Percentiles rank a stretch among this genome's conserved stretches.
Evolutionary conservation across 2,329 filamentous ascomycete species (phyloP).

Genomic region (Calonectria henricotiae): DNA sequence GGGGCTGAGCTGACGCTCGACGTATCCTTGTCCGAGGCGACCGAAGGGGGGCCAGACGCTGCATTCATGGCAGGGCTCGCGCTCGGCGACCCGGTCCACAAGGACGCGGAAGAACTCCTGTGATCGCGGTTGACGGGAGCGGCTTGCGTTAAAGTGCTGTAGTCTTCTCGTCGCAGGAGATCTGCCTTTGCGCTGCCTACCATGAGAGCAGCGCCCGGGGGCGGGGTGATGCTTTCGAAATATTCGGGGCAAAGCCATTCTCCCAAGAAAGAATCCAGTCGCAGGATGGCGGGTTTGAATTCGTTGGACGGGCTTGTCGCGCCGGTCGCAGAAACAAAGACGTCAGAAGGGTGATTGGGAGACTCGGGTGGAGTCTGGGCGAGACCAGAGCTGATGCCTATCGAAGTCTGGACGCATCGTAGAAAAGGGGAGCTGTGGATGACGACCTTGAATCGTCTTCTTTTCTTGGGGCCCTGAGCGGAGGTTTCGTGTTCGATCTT

Average conservation of each 20-base stretch:
- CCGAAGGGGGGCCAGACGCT: slow-evolving; percentile 41
- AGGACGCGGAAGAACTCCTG: slow-evolving; percentile 50
- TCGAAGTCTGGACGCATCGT: slow-evolving; percentile 92
- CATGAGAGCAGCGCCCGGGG: slow-evolving; percentile 90
- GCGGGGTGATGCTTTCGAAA: slow-evolving; percentile 92
- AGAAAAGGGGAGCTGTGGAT: slow-evolving; percentile 96
- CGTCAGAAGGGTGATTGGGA: slow-evolving; percentile 55
- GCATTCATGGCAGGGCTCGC: slow-evolving; percentile 49
- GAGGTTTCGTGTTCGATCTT: slow-evolving; percentile 63
- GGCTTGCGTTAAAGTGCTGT: slow-evolving; percentile 63
- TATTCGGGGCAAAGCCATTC: slow-evolving; percentile 97
- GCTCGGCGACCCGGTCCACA: slow-evolving; percentile 57
- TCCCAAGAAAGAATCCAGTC: slow-evolving; percentile 92
- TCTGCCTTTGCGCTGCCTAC: slow-evolving; percentile 91
- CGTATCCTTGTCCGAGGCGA: slow-evolving; percentile 50
- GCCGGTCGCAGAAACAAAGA: slow-evolving; percentile 56
- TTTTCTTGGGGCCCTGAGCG: slow-evolving; percentile 56
- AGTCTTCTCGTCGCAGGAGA: slow-evolving; percentile 83
- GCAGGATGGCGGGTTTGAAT: slow-evolving; percentile 76
- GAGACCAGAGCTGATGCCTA: slow-evolving; percentile 89
- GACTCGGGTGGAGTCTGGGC: slow-evolving; percentile 68
- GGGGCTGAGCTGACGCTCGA: slow-evolving; percentile 43
- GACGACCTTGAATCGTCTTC: slow-evolving; percentile 81
- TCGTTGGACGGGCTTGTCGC: slow-evolving; percentile 51
- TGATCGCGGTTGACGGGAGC: slow-evolving; percentile 43